Percentiles rank a stretch among this genome's conserved stretches.
Evolutionary conservation across 441 rosid genomes (phyloP).

Genomic region (Rhodomyrtus psidioides): DNA sequence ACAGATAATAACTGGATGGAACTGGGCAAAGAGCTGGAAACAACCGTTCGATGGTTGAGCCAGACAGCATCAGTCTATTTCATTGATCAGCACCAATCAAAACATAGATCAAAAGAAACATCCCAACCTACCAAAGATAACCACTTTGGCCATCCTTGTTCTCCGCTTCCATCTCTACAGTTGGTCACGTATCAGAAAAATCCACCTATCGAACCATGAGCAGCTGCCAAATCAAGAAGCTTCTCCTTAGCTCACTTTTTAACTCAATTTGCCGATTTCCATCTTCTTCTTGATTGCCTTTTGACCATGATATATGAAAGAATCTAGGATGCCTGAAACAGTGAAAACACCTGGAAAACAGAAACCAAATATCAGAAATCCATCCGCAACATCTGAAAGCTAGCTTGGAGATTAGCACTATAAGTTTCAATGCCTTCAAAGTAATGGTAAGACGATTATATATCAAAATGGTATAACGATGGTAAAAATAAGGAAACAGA

Average conservation of each 20-base stretch:
- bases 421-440: neutral
- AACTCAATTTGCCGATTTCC: constrained; percentile 86
- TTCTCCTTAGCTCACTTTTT: constrained; percentile 16
- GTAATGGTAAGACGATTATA: neutral
- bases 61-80: constrained; percentile 7
- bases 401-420: neutral
- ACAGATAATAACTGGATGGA: neutral
- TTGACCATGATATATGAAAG: constrained; percentile 89
- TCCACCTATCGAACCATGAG: neutral
- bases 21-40: neutral
- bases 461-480: neutral
- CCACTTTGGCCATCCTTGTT: neutral
- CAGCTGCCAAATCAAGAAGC: neutral
- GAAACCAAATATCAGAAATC: neutral
- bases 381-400: neutral
- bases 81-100: constrained; percentile 5
- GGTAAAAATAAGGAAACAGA: neutral
- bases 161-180: neutral
- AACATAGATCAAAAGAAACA: constrained; percentile 4
- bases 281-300: constrained; percentile 93
- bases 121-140: neutral
- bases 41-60: neutral
- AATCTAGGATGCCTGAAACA: constrained; percentile 87
- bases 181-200: neutral
- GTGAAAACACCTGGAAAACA: constrained; percentile 70